Evolutionary conservation across 805 yeast genomes (phyloP), one percentile per base, ranked within the genome.

Genomic region (Ogataea wickerhamii): DNA sequence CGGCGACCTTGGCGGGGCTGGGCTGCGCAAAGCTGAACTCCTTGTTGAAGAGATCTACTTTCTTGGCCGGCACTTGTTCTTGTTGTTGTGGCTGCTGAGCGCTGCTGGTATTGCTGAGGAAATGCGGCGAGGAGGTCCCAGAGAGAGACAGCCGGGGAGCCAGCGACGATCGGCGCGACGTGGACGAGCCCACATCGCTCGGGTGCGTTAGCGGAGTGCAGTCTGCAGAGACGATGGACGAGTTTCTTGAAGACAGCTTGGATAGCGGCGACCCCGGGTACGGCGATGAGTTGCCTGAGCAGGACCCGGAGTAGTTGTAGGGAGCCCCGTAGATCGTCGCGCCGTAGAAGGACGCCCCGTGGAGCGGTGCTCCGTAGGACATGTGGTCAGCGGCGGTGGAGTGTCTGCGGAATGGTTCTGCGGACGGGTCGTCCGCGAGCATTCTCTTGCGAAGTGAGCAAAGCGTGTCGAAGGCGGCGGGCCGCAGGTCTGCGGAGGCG

Each of bases 211-310:
- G 32, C n/a, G 60, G 57, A 5, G 61, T 53, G 33, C 50, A 55
- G 23, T 58, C 63, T 1, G 60, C 48, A 11, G 61, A 56, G 3
- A 52, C 47, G 28, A 60, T 51, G 4, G 64, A 60, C 2, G 61
- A 56, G 29, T 56, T 58, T 33, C 64, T 43, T 2, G 63, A 58
- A 6, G 62, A 56, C 6, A 56, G 43, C 29, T 52, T 53, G 11
- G 64, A 60, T 19, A 58, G 40, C 6, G 64, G 63, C 4, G 64
- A 56, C 20, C 45, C 52, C 6, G 48, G 55, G 40, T 41, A 56
- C 12, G 56, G 53, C 3, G 55, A 48, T 6, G 49, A 46, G 25
- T 28, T 41, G 3, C 48, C 49, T 3, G 53, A 47, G 7, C 37
- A 33, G 7, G 32, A 29, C 10, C 32, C 32, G 7, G 32, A 29